phyloP scores from a whole-genome alignment of 2,329 filamentous ascomycete species.

The Pseudopyricularia javanii region DNA sequence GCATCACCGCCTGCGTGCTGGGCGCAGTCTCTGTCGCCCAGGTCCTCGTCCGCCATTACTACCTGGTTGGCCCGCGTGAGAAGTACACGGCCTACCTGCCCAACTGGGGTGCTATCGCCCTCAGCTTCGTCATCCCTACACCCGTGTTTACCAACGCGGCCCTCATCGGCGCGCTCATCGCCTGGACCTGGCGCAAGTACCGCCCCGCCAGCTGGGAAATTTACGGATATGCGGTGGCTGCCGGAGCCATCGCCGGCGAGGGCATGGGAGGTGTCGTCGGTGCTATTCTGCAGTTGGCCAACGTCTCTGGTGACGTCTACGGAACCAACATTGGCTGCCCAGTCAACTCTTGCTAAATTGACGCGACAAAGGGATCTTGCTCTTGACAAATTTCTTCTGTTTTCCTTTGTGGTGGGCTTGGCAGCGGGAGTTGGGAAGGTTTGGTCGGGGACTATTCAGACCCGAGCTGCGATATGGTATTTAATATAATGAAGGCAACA shows the following conservation, averaged over 20 bases:
- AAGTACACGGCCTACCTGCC: slow-evolving; percentile 44
- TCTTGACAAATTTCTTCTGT: no score
- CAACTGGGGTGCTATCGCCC: slow-evolving; percentile 49
- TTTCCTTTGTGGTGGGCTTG: no score
- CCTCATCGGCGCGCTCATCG: slow-evolving; percentile 38
- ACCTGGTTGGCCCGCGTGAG: slow-evolving; percentile 36
- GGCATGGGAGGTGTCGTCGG: slow-evolving; percentile 47
- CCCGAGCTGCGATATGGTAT: no score
- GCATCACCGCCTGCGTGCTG: slow-evolving; percentile 45
- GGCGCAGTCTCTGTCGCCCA: slow-evolving; percentile 36
- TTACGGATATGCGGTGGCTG: slow-evolving; percentile 46
- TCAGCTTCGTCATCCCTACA: slow-evolving; percentile 43
- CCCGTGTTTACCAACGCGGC: slow-evolving; percentile 43
- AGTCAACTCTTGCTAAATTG: not conserved
- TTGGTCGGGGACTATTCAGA: no score
- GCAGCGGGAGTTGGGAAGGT: no score
- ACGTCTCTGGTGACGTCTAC: slow-evolving; percentile 6
- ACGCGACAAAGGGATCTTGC: no score
- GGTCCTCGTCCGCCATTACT: slow-evolving; percentile 41
- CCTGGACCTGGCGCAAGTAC: slow-evolving; percentile 41
- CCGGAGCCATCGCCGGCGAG: slow-evolving; percentile 50
- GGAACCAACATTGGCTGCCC: slow-evolving; percentile 4
- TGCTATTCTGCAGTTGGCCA: slow-evolving; percentile 4
- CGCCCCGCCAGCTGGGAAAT: slow-evolving; percentile 40
- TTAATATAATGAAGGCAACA: no score